Evolutionary conservation across 1,139 yeast species (phyloP).

Genomic region (Arxiozyma heterogenica): DNA sequence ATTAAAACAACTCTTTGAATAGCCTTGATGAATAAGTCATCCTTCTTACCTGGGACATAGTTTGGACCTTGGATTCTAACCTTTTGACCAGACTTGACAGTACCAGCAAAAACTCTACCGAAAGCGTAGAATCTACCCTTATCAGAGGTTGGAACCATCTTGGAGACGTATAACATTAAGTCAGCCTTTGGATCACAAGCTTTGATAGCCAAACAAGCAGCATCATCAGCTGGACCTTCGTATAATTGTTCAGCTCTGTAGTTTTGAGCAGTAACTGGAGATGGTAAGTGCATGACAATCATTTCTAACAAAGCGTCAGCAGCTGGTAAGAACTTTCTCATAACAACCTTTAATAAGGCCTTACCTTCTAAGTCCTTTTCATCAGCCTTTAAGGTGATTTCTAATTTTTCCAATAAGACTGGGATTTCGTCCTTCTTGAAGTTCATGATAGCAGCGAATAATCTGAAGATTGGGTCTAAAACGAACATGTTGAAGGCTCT

Average conservation of each 20-base stretch:
- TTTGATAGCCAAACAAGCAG: slow-evolving; percentile 82
- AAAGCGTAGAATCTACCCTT: slow-evolving; percentile 99
- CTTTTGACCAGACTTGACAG: slow-evolving; percentile 97
- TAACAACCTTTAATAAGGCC: slow-evolving; percentile 94
- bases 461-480: slow-evolving; percentile 97
- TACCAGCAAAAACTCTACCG: slow-evolving; percentile 99
- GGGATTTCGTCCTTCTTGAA: slow-evolving; percentile 95
- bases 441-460: slow-evolving; percentile 92
- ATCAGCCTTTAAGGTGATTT: slow-evolving; percentile 79
- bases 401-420: slow-evolving; percentile 82
- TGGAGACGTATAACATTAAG: slow-evolving; percentile 97
- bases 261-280: slow-evolving; percentile 97
- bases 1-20: slow-evolving; percentile 98
- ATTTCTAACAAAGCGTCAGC: slow-evolving; percentile 99
- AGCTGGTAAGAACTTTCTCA: slow-evolving; percentile 99
- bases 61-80: slow-evolving; percentile 99
- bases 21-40: slow-evolving; percentile 92
- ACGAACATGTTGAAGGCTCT: slow-evolving; percentile 99
- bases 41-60: slow-evolving; percentile 97
- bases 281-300: slow-evolving; percentile 97
- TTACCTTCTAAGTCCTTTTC: slow-evolving; percentile 98
- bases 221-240: slow-evolving; percentile 98
- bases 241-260: slow-evolving; percentile 99
- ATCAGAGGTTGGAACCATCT: slow-evolving; percentile 99
- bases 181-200: slow-evolving; percentile 98